Conservation (phyloP, 495 filamentous ascomycete species). For the Penicillium subrubescens region DNA sequence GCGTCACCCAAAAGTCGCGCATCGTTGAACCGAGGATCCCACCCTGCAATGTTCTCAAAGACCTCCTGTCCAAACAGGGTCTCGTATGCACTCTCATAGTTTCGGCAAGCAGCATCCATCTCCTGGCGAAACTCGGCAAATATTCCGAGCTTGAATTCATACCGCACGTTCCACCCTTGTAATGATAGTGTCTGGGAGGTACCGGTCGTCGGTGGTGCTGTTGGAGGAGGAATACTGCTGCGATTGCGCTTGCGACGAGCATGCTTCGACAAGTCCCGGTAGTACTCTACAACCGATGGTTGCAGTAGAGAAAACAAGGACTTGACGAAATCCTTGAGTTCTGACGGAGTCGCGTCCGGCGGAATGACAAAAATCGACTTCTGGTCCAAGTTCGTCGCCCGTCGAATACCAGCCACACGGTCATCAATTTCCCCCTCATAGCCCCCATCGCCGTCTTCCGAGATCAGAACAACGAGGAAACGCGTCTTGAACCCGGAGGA, state of each 20-base stretch:
- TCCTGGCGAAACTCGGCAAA: constrained; percentile 91
- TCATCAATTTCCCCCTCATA: constrained; percentile 69
- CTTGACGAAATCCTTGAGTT: constrained; percentile 64
- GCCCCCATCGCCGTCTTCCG: constrained; percentile 61
- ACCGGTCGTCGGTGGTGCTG: constrained; percentile 77
- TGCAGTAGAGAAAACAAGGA: constrained; percentile 62
- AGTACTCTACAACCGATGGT: constrained; percentile 74
- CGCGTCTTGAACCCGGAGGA: constrained; percentile 72
- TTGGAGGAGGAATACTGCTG: constrained; percentile 73
- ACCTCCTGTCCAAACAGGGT: constrained; percentile 76
- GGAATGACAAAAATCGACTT: constrained; percentile 80
- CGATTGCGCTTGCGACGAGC: constrained; percentile 78
- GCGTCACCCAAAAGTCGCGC: constrained; percentile 78
- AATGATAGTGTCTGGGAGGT: constrained; percentile 82
- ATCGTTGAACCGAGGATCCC: constrained; percentile 85
- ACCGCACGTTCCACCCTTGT: constrained; percentile 86
- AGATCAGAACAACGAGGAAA: constrained; percentile 75
- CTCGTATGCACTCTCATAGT: constrained; percentile 84
- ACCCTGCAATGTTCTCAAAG: constrained; percentile 82
- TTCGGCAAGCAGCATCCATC: constrained; percentile 79
- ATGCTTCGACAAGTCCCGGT: constrained; percentile 88
- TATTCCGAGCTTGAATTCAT: constrained; percentile 88
- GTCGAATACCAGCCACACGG: constrained; percentile 71
- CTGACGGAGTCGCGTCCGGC: constrained; percentile 59
- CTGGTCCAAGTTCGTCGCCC: constrained; percentile 74